Conservation (phyloP, 106 monocot species). For the Ottelia alismoides region DNA sequence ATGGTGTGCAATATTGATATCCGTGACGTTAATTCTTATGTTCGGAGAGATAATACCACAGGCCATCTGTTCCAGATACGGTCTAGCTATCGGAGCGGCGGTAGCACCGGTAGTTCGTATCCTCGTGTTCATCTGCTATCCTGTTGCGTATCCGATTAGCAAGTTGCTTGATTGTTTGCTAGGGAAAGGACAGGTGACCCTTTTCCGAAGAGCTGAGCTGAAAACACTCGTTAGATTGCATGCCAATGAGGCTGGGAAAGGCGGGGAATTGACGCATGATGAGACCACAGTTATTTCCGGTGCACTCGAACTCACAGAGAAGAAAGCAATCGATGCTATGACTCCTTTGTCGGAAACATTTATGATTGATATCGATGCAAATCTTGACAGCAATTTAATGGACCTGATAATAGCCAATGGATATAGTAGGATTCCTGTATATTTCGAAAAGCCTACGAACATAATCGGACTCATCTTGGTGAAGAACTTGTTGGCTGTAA, state of each 20-base stretch:
- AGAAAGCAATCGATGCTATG: slow-evolving; percentile 87
- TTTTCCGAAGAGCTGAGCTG: slow-evolving; percentile 94
- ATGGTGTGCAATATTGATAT: neutral
- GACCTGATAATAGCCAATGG: slow-evolving; percentile 70
- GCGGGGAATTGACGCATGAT: slow-evolving; percentile 97
- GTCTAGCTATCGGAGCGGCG: slow-evolving; percentile 80
- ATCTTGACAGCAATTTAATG: slow-evolving; percentile 45
- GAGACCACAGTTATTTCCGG: slow-evolving; percentile 98
- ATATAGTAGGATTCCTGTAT: slow-evolving; percentile 93
- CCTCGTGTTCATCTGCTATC: slow-evolving; percentile 85
- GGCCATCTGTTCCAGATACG: slow-evolving; percentile 77
- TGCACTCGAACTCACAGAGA: slow-evolving; percentile 79
- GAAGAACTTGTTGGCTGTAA: slow-evolving; percentile 62
- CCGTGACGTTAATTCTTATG: no score
- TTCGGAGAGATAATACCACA: slow-evolving; percentile 74
- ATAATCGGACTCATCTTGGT: slow-evolving; percentile 95
- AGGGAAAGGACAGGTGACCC: slow-evolving; percentile 64
- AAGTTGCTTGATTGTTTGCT: slow-evolving; percentile 86
- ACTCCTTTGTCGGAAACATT: slow-evolving; percentile 79
- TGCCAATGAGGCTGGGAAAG: slow-evolving; percentile 99
- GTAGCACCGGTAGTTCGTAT: slow-evolving; percentile 72
- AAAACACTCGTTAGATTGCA: slow-evolving; percentile 90
- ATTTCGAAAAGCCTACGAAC: slow-evolving; percentile 69
- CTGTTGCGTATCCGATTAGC: slow-evolving; percentile 94
- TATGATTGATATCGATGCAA: slow-evolving; percentile 23